phyloP scores from a whole-genome alignment of 768 basidiomycete genomes.

The Lentinula edodes region DNA sequence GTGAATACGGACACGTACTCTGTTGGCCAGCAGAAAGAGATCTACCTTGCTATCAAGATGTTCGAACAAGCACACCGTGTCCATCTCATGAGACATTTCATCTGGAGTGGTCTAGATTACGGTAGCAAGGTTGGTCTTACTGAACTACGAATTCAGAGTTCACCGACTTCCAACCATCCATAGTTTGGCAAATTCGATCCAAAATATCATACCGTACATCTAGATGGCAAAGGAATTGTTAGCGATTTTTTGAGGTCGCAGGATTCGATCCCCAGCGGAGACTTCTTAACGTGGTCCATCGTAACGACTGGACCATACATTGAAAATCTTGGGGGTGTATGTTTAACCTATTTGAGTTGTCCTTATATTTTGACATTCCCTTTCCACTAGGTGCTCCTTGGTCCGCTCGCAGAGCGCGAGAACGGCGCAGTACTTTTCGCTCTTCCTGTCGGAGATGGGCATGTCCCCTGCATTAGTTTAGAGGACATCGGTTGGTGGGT shows the following conservation, averaged over 20 bases:
- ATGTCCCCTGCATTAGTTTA: conserved; percentile 33
- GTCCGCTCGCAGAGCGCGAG: conserved; percentile 26
- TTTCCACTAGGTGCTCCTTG: conserved; percentile 20
- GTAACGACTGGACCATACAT: conserved; percentile 35
- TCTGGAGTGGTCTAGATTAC: conserved; percentile 2
- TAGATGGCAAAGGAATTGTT: conserved; percentile 36
- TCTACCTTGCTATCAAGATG: conserved; percentile 3
- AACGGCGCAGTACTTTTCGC: conserved; percentile 37
- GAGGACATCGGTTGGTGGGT: conserved; percentile 35
- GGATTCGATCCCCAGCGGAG: conserved; percentile 23
- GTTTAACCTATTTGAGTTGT: conserved; percentile 5
- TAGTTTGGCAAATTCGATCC: conserved; percentile 2
- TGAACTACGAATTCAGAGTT: no score
- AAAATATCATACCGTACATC: conserved; percentile 30
- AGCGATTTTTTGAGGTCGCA: conserved; percentile 32
- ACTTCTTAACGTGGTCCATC: conserved; percentile 27
- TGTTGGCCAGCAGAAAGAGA: background rate
- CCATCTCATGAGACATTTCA: conserved; percentile 1
- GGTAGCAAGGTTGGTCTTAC: background rate
- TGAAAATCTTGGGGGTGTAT: conserved; percentile 34
- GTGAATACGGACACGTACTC: conserved; percentile 11
- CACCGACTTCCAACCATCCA: background rate
- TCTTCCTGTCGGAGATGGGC: conserved; percentile 27
- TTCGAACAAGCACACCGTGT: conserved; percentile 3
- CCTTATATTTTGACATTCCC: background rate